Base-by-base conservation (phyloP, 2,329 filamentous ascomycete genomes). In the Colletotrichum tamarilloi region DNA sequence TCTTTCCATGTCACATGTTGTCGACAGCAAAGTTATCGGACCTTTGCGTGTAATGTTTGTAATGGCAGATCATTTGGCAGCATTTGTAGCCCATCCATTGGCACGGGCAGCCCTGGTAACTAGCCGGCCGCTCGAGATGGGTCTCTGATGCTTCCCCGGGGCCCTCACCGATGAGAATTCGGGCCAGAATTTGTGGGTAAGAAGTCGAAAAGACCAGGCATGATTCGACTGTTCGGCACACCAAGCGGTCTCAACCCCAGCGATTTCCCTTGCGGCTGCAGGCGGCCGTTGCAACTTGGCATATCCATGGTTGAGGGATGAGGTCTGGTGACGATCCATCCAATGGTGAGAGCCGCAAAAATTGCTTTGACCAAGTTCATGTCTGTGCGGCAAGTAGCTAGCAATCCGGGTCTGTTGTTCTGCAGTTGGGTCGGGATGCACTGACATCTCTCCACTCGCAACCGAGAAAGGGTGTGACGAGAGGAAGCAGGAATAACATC, bases 211-310 rank as follows among this genome's bases (percentile, higher is more conserved):
- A 32, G 55, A 49, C 30, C 22, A 28, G 46, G 28, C 16, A 52
- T 70, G 67, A 60, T 73, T 57, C 56, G 60, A 71, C 67, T 55
- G 22, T 55, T 42, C 62, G 52, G 63, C 68, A 72, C 68, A 42
- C 53, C 32, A 46, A 32, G 62, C 46, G 64, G 55, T 22, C 56
- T 62, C 46, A 30, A 63, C 68, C 67, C 68, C 68, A 60, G 49
- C 53, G 24, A 67, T 52, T 49, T 49, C 16, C 72, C 38, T 53
- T 67, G 62, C 68, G 53, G 72, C 72, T 72, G 72, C 72, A 72
- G 68, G 62, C 62, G 68, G 52, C 72, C 68, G 72, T 74, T 74
- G 52, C 49, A 70, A 62, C 67, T 71, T 70, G 67, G 66, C 56
- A 73, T 62, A 73, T 26, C 67, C 67, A 73, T 73, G 71, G 67